These are phyloP conservation scores for Centrapalus pauciflorus DNA, from an alignment of 129 eudicot species.

Conservation along the genomic window DNA sequence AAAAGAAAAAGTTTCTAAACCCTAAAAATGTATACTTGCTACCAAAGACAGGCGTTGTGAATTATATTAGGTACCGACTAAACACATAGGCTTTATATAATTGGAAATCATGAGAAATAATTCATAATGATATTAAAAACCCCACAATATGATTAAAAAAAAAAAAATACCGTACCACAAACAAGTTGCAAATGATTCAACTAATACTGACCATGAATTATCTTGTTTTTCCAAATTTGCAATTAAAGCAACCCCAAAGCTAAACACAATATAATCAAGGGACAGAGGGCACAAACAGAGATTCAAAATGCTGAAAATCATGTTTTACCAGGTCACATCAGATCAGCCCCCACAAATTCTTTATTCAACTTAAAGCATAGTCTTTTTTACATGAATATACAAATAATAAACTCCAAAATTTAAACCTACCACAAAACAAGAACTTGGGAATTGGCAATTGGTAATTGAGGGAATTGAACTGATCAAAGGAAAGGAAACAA, in stretches of 20 bases:
- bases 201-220: constrained; percentile 17
- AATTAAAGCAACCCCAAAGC: constrained; percentile 13
- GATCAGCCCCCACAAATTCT: constrained; percentile 31
- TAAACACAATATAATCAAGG: constrained; percentile 7
- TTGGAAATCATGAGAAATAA: constrained; percentile 17
- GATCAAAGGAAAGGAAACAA: constrained; percentile 15
- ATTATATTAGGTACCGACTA: not conserved
- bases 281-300: not conserved
- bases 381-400: constrained; percentile 2
- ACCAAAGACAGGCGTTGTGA: constrained; percentile 5
- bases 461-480: constrained; percentile 8
- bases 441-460: constrained; percentile 10
- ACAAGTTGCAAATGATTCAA: constrained; percentile 19
- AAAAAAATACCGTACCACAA: not conserved
- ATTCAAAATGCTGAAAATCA: constrained; percentile 13
- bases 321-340: constrained; percentile 14
- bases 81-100: constrained; percentile 9
- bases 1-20: constrained; percentile 8
- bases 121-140: constrained; percentile 6
- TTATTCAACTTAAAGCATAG: constrained; percentile 20
- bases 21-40: constrained; percentile 3
- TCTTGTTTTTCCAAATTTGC: constrained; percentile 16
- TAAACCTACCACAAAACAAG: not conserved
- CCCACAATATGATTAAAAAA: constrained; percentile 1
- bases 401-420: not conserved